These are phyloP conservation scores for Alternaria ethzedia DNA, from an alignment of 2,329 filamentous ascomycete genomes.

Conservation along the genomic window DNA sequence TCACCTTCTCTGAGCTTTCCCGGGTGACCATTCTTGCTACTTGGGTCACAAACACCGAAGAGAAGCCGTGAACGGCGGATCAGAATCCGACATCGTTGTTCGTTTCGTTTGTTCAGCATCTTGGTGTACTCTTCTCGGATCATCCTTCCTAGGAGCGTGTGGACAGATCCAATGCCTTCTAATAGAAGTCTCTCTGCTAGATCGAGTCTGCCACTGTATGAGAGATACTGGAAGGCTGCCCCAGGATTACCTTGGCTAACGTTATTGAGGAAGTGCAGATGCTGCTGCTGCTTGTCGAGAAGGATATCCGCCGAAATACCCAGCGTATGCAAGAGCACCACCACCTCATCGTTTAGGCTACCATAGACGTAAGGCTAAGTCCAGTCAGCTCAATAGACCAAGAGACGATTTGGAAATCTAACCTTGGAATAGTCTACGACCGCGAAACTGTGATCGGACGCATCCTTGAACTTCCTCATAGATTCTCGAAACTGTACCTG, in stretches of 20 bases:
- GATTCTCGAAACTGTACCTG: conserved; percentile 45
- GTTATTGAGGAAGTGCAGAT: conserved; percentile 44
- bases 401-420: not conserved
- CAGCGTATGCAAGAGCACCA: conserved; percentile 50
- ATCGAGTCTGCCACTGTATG: conserved; percentile 40
- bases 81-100: conserved; percentile 49
- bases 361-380: conserved; percentile 50
- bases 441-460: conserved; percentile 46
- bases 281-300: conserved; percentile 46
- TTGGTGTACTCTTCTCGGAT: conserved; percentile 43
- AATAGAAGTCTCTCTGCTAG: conserved; percentile 50
- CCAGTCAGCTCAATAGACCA: conserved; percentile 1
- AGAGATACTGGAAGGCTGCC: conserved; percentile 47
- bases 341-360: conserved; percentile 52
- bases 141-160: conserved; percentile 31
- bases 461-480: conserved; percentile 53
- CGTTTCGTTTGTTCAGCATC: conserved; percentile 46
- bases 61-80: conserved; percentile 49
- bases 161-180: conserved; percentile 45
- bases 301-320: conserved; percentile 43
- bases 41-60: conserved; percentile 51
- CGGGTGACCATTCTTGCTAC: conserved; percentile 12
- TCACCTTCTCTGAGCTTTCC: conserved; percentile 48
- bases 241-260: conserved; percentile 31
- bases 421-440: conserved; percentile 54